Percentiles rank a stretch among this genome's conserved stretches.
These are phyloP conservation scores for Flaveria trinervia DNA, from an alignment of 129 eudicot species.

Conservation along the genomic window DNA sequence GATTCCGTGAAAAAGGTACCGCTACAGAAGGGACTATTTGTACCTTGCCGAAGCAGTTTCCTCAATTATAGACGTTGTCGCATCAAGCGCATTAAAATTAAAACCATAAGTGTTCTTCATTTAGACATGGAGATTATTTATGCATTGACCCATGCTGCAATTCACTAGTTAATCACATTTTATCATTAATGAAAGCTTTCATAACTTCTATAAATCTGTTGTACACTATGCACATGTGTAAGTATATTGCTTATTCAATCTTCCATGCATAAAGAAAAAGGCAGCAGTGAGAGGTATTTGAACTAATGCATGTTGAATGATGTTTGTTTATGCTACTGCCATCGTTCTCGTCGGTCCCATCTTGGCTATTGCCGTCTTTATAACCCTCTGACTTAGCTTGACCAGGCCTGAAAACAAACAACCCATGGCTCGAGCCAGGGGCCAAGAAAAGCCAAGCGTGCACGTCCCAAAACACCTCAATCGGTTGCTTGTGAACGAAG, in stretches of 20 bases:
- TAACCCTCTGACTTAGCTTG: constrained; percentile 38
- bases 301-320: constrained; percentile 50
- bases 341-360: constrained; percentile 46
- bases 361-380: constrained; percentile 45
- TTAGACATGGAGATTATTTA: constrained; percentile 1
- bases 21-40: constrained; percentile 37
- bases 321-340: constrained; percentile 46
- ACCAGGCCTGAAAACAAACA: constrained; percentile 78
- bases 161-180: background rate
- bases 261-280: constrained; percentile 91
- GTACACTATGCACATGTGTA: background rate
- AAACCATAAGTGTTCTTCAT: background rate
- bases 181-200: constrained; percentile 8
- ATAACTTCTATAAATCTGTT: background rate
- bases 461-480: constrained; percentile 90
- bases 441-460: constrained; percentile 72
- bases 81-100: constrained; percentile 10
- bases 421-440: constrained; percentile 66
- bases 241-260: constrained; percentile 49
- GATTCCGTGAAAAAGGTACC: too few relatives aligned
- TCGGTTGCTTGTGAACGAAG: constrained; percentile 64
- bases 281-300: constrained; percentile 50
- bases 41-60: constrained; percentile 50
- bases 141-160: constrained; percentile 5
- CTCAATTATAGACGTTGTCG: constrained; percentile 16